Evolutionary conservation across 2,329 filamentous ascomycete genomes (phyloP), one percentile per base, ranked within the genome.

Genomic region (Trichoderma atrobrunneum): DNA sequence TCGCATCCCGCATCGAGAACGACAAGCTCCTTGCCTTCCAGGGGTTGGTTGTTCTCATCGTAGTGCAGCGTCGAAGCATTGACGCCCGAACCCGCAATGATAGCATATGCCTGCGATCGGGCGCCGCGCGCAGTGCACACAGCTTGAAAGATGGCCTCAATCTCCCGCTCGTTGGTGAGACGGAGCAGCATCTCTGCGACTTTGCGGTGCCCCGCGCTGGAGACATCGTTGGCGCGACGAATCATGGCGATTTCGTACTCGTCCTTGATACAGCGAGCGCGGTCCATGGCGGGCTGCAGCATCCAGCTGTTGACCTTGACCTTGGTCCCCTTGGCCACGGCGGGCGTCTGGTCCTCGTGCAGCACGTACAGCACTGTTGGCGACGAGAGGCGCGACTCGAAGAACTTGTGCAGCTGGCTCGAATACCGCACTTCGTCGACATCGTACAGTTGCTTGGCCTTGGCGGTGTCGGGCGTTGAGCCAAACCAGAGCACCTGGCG

Each of bases 51-150:
- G 79, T 99, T 98, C 68, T 87, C 89, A 57, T 88, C 87, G 80
- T 99, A 99, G 81, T 99, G 96, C 54, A 98, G 85, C 0, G 93
- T 95, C 16, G 92, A 90, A 7, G 92, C 94, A 78, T 96, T 96
- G n/a, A 85, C 79, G 1, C 95, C 95, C 1, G 92, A 90, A 2
- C 93, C 95, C 60, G 93, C 93, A 76, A 99, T 98, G n/a, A 94
- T 88, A 61, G 91, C 89, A 79, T 99, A 99, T 0, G 95, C 91
- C 83, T 97, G 93, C 65, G 89, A 85, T 74, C 92, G 92, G 4
- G 93, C 92, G 74, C 92, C 92, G 67, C 87, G 85, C 8, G 91
- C 87, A 64, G 93, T 90, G 79, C 94, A 97, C 26, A 88, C 88
- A 39, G 89, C 87, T 28, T 91, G 84, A 78, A 97, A 97, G 12